Evolutionary conservation across 2,329 filamentous ascomycete species (phyloP).

Genomic region (Colletotrichum tropicicola): DNA sequence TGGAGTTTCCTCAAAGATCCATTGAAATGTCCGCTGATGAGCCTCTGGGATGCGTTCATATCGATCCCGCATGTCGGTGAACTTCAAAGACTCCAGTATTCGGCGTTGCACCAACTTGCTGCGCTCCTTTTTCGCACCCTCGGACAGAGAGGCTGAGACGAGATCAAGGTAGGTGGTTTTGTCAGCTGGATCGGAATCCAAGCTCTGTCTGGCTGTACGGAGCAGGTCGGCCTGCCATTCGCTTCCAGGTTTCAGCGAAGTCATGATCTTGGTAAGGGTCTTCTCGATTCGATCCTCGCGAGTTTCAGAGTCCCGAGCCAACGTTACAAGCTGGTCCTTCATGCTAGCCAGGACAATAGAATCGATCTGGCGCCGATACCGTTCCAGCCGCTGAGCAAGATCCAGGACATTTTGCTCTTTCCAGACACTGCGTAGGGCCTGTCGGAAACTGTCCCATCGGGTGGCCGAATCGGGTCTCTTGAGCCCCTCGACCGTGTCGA

Average conservation of each 20-base stretch:
- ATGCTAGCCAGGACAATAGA: neutral
- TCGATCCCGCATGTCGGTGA: neutral
- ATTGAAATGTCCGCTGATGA: conserved; percentile 28
- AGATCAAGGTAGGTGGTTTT: neutral
- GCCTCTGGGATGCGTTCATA: neutral
- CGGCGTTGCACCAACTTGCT: neutral
- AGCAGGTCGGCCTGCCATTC: neutral
- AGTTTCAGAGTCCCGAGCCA: neutral
- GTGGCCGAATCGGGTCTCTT: neutral
- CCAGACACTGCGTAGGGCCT: neutral
- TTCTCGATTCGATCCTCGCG: neutral
- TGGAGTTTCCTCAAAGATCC: conserved; percentile 13
- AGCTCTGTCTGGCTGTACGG: neutral
- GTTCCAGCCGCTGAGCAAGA: neutral
- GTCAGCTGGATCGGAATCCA: neutral
- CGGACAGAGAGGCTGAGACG: neutral
- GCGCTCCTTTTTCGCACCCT: neutral
- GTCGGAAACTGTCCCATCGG: neutral
- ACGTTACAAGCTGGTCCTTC: neutral
- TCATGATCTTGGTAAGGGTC: neutral
- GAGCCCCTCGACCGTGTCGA: neutral
- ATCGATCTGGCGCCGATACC: neutral
- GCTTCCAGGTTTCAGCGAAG: neutral
- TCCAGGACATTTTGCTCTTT: neutral
- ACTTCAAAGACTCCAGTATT: neutral